Percentiles rank a stretch among this genome's conserved stretches.
phyloP scores from a whole-genome alignment of 768 basidiomycete genomes.

The Pleurotus sapidus region DNA sequence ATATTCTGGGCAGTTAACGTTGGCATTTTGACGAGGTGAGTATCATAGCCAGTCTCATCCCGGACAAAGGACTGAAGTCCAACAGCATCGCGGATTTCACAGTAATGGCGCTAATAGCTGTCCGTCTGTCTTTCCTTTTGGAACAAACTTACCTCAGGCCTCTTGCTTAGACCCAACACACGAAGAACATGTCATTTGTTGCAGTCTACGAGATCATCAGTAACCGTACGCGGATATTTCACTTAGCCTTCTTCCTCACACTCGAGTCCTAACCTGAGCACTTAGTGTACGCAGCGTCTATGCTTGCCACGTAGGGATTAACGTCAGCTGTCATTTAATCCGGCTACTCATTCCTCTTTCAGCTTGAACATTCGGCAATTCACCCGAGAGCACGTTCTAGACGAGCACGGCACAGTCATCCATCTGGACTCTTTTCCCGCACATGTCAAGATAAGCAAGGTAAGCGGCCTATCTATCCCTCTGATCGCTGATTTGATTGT shows the following conservation, averaged over 20 bases:
- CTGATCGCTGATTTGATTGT: too few species aligned
- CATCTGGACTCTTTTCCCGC: neutral
- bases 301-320: neutral
- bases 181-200: too few species aligned
- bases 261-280: too few species aligned
- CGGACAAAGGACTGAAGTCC: neutral
- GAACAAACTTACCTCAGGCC: too few species aligned
- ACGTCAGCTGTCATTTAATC: neutral
- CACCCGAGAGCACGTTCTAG: neutral
- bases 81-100: neutral
- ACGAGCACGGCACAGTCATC: neutral
- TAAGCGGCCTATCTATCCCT: too few species aligned
- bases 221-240: too few species aligned
- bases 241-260: too few species aligned
- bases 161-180: too few species aligned
- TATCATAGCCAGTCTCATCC: too few species aligned
- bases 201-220: too few species aligned
- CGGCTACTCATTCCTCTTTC: neutral
- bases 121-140: neutral
- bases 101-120: neutral
- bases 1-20: neutral
- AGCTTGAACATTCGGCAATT: neutral
- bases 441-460: too few species aligned
- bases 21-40: neutral
- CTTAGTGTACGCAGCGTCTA: neutral